Percentiles rank a stretch among this genome's conserved stretches.
Conservation (phyloP, 495 filamentous ascomycete species). For the Penicillium ochrochloron region DNA sequence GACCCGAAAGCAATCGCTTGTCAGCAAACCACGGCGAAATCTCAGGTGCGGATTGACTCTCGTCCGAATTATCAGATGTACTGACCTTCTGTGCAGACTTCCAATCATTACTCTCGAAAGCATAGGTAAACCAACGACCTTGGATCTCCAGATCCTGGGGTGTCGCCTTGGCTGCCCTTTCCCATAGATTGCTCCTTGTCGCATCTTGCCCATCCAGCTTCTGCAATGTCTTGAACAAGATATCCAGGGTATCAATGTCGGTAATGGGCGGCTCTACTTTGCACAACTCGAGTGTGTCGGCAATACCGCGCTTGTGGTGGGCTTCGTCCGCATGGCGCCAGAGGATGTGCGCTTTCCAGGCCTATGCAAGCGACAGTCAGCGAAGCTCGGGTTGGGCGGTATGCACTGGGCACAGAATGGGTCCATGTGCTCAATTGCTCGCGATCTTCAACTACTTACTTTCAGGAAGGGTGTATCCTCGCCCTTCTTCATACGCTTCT, state of each 20-base stretch:
- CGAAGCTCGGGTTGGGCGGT: not conserved
- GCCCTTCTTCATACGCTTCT: slow-evolving; percentile 65
- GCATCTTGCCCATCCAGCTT: slow-evolving; percentile 40
- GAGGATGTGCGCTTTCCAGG: slow-evolving; percentile 58
- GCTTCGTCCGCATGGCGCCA: slow-evolving; percentile 48
- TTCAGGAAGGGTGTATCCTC: slow-evolving; percentile 53
- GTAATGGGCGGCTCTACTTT: slow-evolving; percentile 52
- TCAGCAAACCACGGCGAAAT: slow-evolving; percentile 8
- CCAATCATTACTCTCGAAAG: slow-evolving; percentile 55
- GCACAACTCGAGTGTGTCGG: slow-evolving; percentile 53
- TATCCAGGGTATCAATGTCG: slow-evolving; percentile 55
- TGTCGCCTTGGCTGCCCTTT: slow-evolving; percentile 56
- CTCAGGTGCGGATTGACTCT: not conserved
- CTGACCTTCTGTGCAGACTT: slow-evolving; percentile 62
- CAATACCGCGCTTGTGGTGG: slow-evolving; percentile 46
- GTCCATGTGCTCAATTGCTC: slow-evolving; percentile 7
- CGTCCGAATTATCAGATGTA: not conserved
- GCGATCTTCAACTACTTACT: slow-evolving; percentile 25
- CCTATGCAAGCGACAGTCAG: slow-evolving; percentile 35
- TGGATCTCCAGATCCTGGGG: slow-evolving; percentile 57
- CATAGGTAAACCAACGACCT: slow-evolving; percentile 56
- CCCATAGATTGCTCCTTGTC: slow-evolving; percentile 53
- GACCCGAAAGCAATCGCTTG: not conserved
- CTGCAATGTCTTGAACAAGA: slow-evolving; percentile 44
- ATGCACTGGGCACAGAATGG: not conserved